Evolutionary conservation across 2,329 filamentous ascomycete genomes (phyloP).

Genomic region (Hymenoscyphus fructigenus): DNA sequence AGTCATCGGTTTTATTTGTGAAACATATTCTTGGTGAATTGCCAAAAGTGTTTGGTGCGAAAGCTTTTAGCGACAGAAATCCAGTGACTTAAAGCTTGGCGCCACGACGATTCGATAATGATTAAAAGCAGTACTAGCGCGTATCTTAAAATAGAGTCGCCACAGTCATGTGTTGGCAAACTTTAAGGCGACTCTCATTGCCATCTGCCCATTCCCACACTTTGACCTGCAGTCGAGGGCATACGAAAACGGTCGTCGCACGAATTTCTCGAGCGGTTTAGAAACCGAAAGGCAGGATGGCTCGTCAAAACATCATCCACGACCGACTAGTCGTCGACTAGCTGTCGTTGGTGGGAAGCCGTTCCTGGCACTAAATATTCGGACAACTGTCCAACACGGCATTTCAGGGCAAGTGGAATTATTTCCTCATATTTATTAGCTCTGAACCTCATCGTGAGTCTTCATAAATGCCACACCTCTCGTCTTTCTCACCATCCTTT

Average conservation of each 20-base stretch:
- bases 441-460: not conserved
- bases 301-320: not conserved
- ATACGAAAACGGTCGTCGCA: not conserved
- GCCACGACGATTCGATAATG: no score
- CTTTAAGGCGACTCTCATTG: not conserved
- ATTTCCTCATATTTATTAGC: not conserved
- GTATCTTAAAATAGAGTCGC: no score
- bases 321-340: not conserved
- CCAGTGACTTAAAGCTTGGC: no score
- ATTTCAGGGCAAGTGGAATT: not conserved
- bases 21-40: no score
- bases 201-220: not conserved
- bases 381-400: not conserved
- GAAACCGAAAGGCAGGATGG: not conserved
- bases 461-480: not conserved
- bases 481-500: not conserved
- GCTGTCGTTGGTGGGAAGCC: not conserved
- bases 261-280: not conserved
- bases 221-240: not conserved
- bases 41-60: no score
- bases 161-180: no score
- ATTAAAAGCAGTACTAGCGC: no score
- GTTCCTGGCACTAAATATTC: not conserved
- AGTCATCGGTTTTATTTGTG: no score
- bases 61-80: no score